phyloP scores from a whole-genome alignment of 176 grass and related monocot species.

The Neostapfia colusana region DNA sequence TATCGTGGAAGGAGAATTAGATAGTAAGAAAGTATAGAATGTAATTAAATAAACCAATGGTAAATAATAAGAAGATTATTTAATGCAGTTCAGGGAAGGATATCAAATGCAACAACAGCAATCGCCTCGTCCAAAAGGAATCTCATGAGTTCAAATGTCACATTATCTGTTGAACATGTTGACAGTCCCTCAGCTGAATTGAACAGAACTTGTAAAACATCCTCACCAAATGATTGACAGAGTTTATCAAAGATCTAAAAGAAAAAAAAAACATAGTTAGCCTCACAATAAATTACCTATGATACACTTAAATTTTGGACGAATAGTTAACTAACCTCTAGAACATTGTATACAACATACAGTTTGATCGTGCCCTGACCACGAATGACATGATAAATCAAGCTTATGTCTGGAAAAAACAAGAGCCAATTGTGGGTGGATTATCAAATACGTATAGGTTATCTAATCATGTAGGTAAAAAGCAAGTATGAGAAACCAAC shows the following conservation, averaged over 20 bases:
- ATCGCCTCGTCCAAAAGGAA: constrained; percentile 86
- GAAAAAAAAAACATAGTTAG: constrained; percentile 31
- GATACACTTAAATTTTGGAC: constrained; percentile 22
- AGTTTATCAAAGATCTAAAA: constrained; percentile 97
- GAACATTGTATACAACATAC: constrained; percentile 98
- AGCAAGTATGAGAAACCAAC: constrained; percentile 32
- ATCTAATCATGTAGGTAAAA: constrained; percentile 22
- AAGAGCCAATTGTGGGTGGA: constrained; percentile 32
- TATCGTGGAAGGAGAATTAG: background rate
- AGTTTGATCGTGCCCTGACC: constrained; percentile 95
- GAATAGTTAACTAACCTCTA: constrained; percentile 75
- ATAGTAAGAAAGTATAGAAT: constrained; percentile 13
- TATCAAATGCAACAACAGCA: constrained; percentile 92
- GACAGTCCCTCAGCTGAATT: constrained; percentile 94
- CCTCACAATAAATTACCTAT: constrained; percentile 10
- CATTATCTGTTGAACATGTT: constrained; percentile 63
- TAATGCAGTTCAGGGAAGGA: constrained; percentile 52
- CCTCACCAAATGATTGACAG: constrained; percentile 98
- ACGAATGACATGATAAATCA: constrained; percentile 99
- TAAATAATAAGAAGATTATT: constrained; percentile 23
- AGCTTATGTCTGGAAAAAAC: constrained; percentile 88
- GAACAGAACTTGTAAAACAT: constrained; percentile 94
- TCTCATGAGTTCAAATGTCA: constrained; percentile 67
- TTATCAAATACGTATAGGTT: constrained; percentile 27
- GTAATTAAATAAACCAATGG: constrained; percentile 24